Evolutionary conservation across 345 rosid species (phyloP).

Genomic region (Moringa oleifera): DNA sequence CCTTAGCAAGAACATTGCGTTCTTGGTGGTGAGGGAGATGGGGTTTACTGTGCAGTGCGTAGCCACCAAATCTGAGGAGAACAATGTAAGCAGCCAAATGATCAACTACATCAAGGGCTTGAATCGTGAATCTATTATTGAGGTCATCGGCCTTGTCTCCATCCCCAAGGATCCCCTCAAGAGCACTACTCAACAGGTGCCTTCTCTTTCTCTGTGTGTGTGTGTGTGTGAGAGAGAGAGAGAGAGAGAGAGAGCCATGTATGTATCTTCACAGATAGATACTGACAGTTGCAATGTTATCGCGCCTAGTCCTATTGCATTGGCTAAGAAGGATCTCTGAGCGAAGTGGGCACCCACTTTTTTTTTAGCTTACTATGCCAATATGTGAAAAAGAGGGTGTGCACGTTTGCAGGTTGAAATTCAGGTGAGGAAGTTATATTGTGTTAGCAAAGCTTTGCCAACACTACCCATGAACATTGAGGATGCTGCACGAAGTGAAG

Average conservation of each 20-base stretch:
- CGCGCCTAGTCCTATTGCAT: no score
- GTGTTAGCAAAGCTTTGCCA: slow-evolving; percentile 50
- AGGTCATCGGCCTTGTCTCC: slow-evolving; percentile 45
- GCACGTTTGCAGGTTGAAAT: slow-evolving; percentile 49
- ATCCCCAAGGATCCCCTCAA: slow-evolving; percentile 45
- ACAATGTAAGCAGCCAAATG: slow-evolving; percentile 50
- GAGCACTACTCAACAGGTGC: slow-evolving; percentile 57
- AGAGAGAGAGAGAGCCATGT: no score
- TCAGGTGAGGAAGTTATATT: slow-evolving; percentile 56
- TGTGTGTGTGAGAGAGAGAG: no score
- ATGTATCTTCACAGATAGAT: no score
- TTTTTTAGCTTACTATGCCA: no score
- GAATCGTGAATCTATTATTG: slow-evolving; percentile 66
- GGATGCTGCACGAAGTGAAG: slow-evolving; percentile 81
- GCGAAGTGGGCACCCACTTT: no score
- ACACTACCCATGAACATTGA: slow-evolving; percentile 64
- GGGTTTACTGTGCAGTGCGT: slow-evolving; percentile 82
- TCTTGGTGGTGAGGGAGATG: slow-evolving; percentile 56
- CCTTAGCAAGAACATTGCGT: slow-evolving; percentile 46
- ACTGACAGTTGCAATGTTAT: no score
- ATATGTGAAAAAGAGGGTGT: background rate
- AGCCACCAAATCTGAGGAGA: slow-evolving; percentile 34
- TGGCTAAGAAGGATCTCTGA: no score
- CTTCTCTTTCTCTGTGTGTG: background rate
- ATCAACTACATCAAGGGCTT: slow-evolving; percentile 46